phyloP scores from a whole-genome alignment of 305 asterid genomes.

The Ruellia speciosa region DNA sequence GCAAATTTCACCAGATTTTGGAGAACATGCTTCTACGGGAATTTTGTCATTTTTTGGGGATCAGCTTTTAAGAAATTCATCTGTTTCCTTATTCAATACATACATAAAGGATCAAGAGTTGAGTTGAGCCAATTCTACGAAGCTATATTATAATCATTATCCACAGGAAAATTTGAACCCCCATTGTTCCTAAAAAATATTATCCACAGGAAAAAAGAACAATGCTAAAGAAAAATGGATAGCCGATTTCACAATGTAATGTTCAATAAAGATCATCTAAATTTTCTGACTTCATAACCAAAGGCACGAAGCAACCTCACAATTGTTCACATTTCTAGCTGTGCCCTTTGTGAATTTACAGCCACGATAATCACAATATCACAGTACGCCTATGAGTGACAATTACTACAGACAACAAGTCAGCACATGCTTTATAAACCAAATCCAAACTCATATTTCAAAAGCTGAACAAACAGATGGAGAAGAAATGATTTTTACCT shows the following conservation, averaged over 20 bases:
- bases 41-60: not conserved
- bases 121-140: not conserved
- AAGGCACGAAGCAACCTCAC: not conserved
- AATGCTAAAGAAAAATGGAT: too few relatives aligned
- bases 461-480: not conserved
- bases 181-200: too few relatives aligned
- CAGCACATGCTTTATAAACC: too few relatives aligned
- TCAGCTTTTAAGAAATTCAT: not conserved
- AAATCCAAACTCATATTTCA: not conserved
- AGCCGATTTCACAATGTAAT: too few relatives aligned
- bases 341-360: too few relatives aligned
- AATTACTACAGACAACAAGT: not conserved
- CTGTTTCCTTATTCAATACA: not conserved
- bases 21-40: not conserved
- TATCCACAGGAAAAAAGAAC: too few relatives aligned
- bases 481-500: slow-evolving; percentile 36
- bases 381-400: not conserved
- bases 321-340: not conserved
- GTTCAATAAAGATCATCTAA: too few relatives aligned
- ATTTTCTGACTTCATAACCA: not conserved
- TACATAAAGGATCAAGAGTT: not conserved
- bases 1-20: slow-evolving; percentile 2
- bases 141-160: not conserved
- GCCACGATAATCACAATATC: too few relatives aligned
- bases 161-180: too few relatives aligned